A percentile compares a stretch with the other conserved stretches of the same genome.
Evolutionary conservation across 2,329 filamentous ascomycete genomes (phyloP).

Genomic region (Apiospora saccharicola): DNA sequence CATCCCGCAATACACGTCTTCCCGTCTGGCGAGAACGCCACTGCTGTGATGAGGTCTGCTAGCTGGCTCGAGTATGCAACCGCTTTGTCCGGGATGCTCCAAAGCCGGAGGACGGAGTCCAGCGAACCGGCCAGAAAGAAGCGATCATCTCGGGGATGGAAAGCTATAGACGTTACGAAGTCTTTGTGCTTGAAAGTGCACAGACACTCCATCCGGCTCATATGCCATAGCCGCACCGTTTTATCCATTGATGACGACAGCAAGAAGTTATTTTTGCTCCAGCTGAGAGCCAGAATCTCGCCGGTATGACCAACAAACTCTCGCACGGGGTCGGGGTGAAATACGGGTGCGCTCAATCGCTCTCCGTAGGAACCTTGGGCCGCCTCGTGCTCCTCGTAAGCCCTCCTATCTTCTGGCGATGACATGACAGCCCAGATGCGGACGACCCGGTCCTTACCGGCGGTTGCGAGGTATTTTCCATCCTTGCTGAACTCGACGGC

Average conservation of each 20-base stretch:
- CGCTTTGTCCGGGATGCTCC: slow-evolving; percentile 97
- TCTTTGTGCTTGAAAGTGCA: slow-evolving; percentile 96
- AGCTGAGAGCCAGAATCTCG: slow-evolving; percentile 89
- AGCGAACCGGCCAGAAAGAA: slow-evolving; percentile 96
- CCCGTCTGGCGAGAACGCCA: slow-evolving; percentile 92
- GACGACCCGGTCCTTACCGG: slow-evolving; percentile 85
- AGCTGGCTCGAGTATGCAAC: slow-evolving; percentile 82
- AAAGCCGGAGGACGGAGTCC: slow-evolving; percentile 86
- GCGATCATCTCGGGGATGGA: slow-evolving; percentile 92
- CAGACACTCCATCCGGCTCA: slow-evolving; percentile 83
- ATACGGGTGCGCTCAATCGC: slow-evolving; percentile 87
- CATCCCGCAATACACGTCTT: slow-evolving; percentile 89
- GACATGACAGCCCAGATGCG: slow-evolving; percentile 90
- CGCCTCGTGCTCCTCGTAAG: slow-evolving; percentile 70
- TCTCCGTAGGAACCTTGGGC: slow-evolving; percentile 58
- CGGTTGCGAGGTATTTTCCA: slow-evolving; percentile 89
- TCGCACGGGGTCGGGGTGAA: slow-evolving; percentile 77
- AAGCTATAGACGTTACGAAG: slow-evolving; percentile 92
- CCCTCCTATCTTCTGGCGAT: slow-evolving; percentile 78
- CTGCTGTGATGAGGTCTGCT: slow-evolving; percentile 90
- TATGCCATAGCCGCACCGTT: slow-evolving; percentile 93
- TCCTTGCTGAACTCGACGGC: slow-evolving; percentile 92
- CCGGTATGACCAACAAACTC: slow-evolving; percentile 86
- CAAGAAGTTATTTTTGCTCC: slow-evolving; percentile 99
- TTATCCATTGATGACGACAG: slow-evolving; percentile 98